Percentiles rank a stretch among this genome's conserved stretches.
Conservation (phyloP, 345 rosid species). For the Citrus sp. region DNA sequence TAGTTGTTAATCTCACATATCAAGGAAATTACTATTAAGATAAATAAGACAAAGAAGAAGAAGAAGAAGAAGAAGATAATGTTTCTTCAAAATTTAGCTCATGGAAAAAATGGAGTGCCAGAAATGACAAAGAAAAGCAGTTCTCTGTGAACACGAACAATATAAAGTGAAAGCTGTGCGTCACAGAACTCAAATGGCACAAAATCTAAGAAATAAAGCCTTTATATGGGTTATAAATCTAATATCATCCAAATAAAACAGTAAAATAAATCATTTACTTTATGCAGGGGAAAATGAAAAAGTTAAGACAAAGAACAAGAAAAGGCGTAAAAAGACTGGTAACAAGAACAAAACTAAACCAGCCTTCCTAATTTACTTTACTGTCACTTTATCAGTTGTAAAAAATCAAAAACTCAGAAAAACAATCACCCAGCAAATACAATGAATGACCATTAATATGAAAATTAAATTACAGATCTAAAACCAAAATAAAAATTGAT, state of each 20-base stretch:
- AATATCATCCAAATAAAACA: slow-evolving; percentile 18
- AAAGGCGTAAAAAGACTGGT: slow-evolving; percentile 15
- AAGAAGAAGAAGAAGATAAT: neutral
- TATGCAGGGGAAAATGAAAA: slow-evolving; percentile 11
- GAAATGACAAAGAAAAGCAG: slow-evolving; percentile 25
- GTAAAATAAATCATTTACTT: slow-evolving; percentile 23
- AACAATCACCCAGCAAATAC: neutral
- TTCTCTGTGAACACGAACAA: neutral
- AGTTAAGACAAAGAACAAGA: slow-evolving; percentile 17
- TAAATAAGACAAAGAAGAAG: neutral
- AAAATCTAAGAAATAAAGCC: slow-evolving; percentile 11
- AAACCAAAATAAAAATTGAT: slow-evolving; percentile 15
- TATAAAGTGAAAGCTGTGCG: slow-evolving; percentile 4
- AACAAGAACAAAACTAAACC: neutral
- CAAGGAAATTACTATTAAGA: neutral
- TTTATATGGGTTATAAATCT: neutral
- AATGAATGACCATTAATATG: too few relatives aligned
- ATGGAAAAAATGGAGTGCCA: slow-evolving; percentile 1
- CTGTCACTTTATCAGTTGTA: slow-evolving; percentile 10
- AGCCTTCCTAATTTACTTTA: slow-evolving; percentile 1
- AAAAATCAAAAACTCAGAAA: neutral
- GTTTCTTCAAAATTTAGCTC: slow-evolving; percentile 10
- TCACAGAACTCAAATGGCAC: slow-evolving; percentile 23
- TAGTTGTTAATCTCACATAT: slow-evolving; percentile 1
- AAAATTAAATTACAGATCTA: slow-evolving; percentile 29